Conservation (phyloP, 2,329 filamentous ascomycete species). For the Aspergillus calidoustus region DNA sequence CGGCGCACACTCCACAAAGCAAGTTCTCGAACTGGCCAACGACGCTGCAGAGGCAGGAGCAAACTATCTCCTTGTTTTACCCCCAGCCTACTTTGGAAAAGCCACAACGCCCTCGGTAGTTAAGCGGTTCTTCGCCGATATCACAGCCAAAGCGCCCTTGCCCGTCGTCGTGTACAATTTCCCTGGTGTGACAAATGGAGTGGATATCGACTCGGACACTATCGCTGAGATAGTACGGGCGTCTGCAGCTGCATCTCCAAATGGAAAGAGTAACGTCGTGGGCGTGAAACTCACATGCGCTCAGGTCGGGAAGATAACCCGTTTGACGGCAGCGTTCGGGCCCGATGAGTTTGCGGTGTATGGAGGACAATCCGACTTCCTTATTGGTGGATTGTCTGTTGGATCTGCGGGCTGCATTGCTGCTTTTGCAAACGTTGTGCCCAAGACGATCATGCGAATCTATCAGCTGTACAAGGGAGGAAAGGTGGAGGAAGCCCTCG, state of each 20-base stretch:
- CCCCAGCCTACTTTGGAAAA: conserved; percentile 69
- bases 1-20: conserved; percentile 67
- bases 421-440: conserved; percentile 63
- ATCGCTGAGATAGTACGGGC: conserved; percentile 59
- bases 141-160: conserved; percentile 56
- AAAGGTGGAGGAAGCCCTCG: conserved; percentile 61
- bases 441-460: conserved; percentile 60
- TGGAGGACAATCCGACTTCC: conserved; percentile 74
- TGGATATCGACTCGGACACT: conserved; percentile 69
- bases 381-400: conserved; percentile 60
- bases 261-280: conserved; percentile 56
- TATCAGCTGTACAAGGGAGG: conserved; percentile 65
- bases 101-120: conserved; percentile 63
- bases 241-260: conserved; percentile 42
- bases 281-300: conserved; percentile 70
- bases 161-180: conserved; percentile 72
- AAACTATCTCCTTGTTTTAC: conserved; percentile 65
- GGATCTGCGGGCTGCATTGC: conserved; percentile 62
- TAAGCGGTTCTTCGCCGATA: conserved; percentile 62
- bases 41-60: conserved; percentile 66
- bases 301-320: conserved; percentile 64
- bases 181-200: conserved; percentile 68
- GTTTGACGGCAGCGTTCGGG: conserved; percentile 57
- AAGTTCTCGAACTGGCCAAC: conserved; percentile 63
- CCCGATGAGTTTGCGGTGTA: conserved; percentile 67